Conservation (phyloP, 441 rosid species). For the Omphalea diandra region DNA sequence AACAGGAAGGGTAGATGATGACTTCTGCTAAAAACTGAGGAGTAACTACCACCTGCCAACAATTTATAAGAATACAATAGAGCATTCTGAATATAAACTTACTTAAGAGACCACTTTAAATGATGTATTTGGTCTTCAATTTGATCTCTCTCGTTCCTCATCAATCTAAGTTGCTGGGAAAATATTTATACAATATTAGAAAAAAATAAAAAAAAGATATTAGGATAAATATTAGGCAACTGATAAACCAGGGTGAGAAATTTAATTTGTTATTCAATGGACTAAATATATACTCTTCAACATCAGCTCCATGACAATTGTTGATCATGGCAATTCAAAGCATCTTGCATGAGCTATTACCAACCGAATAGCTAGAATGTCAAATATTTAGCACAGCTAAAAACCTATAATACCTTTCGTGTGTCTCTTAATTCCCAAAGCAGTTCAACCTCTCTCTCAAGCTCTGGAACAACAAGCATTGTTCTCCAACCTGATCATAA, state of each 20-base stretch:
- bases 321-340: not conserved
- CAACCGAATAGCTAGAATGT: not conserved
- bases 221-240: not conserved
- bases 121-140: slow-evolving; percentile 90
- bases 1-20: not conserved
- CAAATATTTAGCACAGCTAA: not conserved
- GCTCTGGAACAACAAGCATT: slow-evolving; percentile 98
- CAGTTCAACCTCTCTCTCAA: slow-evolving; percentile 90
- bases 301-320: not conserved
- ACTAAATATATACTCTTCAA: not conserved
- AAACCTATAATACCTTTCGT: slow-evolving; percentile 53
- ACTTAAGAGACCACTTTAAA: slow-evolving; percentile 82
- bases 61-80: not conserved
- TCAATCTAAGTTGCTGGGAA: slow-evolving; percentile 68
- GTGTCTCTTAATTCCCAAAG: slow-evolving; percentile 73
- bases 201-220: slow-evolving; percentile 9
- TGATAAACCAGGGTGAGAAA: slow-evolving; percentile 6
- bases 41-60: not conserved
- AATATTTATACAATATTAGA: too few relatives aligned
- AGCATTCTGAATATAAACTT: slow-evolving; percentile 28
- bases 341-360: not conserved
- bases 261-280: not conserved
- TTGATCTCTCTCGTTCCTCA: slow-evolving; percentile 80
- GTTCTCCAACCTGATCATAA: slow-evolving; percentile 88
- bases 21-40: not conserved